Base-by-base conservation (phyloP, 2,329 filamentous ascomycete genomes). In the Ceratocystis lukuohia region DNA sequence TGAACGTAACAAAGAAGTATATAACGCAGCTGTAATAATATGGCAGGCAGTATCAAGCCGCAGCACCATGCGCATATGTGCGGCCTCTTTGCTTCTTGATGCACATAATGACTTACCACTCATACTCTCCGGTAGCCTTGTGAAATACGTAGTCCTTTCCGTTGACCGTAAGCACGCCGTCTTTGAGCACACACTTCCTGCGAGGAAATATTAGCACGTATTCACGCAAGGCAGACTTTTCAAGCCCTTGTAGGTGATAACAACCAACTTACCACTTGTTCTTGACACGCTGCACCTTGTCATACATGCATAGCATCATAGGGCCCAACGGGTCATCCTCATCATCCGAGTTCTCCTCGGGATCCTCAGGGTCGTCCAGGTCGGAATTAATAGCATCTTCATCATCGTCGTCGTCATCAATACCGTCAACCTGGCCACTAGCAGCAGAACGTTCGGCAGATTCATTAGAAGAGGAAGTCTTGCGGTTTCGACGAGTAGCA, bases 351-450 rank as follows among this genome's bases (percentile, higher is more conserved):
- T 94, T 91, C 37, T 89, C 87, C 20, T 85, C 77, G 10, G 90
- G 86, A 69, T 97, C 94, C 69, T 97, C 92, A 0, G 92, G 86
- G 73, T 99, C 94, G 74, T 99, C 94, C 2, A 99, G 85, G 72
- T 99, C 94, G 0, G 94, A 97, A 76, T 99, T 99, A 78, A 99
- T 99, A 1, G 93, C 94, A 74, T 99, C 92, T 70, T 96, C 93
- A 70, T 96, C 92, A 12, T 85, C 77, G 64, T 84, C 84, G 28
- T 81, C 77, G 67, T 83, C 80, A 45, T 84, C 80, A 57, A 85
- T 84, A 25, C 84, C 84, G 10, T 80, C 79, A 20, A 70, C 41
- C 65, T 69, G 68, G 12, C 86, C 86, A 70, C 85, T 76, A 37
- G 79, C 76, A 66, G 78, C 80, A 44, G 82, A 65, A 17, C 33